Evolutionary conservation across 2,329 filamentous ascomycete species (phyloP), one percentile per base, ranked within the genome.

Genomic region (Penicillium brasilianum): DNA sequence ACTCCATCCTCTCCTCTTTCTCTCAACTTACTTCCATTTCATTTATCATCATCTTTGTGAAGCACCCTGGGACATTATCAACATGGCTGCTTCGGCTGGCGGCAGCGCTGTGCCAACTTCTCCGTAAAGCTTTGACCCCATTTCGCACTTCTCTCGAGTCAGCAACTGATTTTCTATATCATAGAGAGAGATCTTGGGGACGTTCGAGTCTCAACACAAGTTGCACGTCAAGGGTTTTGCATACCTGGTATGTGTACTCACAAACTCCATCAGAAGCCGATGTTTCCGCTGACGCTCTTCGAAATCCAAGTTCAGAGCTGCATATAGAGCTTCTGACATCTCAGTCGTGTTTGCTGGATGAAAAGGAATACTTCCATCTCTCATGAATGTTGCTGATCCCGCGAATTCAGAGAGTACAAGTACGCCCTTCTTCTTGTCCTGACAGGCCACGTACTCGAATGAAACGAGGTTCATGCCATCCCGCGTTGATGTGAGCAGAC

Each of bases 381-480:
- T 61, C 75, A 97, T 85, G 56, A 90, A 95, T 74, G 96, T 91
- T 0, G 93, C 93, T 1, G 94, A 94, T n/a, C 94, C 94, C 0
- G 93, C 92, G 74, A 97, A 97, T 74, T 97, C 93, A 77, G 93
- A 97, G 39, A 97, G 85, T 56, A 97, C 92, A 85, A 98, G 91
- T 55, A 93, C 90, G 50, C 94, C 94, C 73, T 97, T 91, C 57
- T 90, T 87, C 71, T 94, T 86, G 68, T 89, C 86, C 75, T 97
- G 94, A 22, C 91, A 93, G 16, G 93, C 93, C 63, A 97, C 95
- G 79, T 97, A 98, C 78, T 98, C 94, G 78, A 96, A 97, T 0
- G 92, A 94, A 20, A 98, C 94, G 14, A 98, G 85, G 76, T 98
- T 98, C 93, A 98, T 97, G 71, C 94, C 94, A 72, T 98, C 94